Evolutionary conservation across 345 rosid species (phyloP).

Genomic region (Eucalyptus sp.): DNA sequence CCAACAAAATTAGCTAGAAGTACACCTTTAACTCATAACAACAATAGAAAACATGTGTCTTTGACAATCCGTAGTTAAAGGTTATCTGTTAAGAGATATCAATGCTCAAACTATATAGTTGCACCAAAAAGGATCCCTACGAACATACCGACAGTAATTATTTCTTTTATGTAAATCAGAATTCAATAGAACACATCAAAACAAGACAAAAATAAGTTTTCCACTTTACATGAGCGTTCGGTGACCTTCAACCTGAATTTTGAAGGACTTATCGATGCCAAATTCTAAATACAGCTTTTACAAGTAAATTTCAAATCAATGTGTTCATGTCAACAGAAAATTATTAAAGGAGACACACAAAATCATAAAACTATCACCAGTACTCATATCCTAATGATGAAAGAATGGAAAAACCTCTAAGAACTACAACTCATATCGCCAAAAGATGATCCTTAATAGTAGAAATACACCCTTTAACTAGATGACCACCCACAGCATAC

Average conservation of each 20-base stretch:
- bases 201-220: background rate
- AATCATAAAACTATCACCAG: background rate
- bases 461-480: background rate
- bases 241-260: background rate
- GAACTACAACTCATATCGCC: background rate
- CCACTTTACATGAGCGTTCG: background rate
- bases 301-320: background rate
- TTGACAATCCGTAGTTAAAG: background rate
- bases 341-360: background rate
- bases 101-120: background rate
- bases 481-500: background rate
- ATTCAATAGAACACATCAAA: background rate
- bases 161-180: background rate
- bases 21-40: background rate
- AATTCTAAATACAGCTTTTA: background rate
- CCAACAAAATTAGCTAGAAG: background rate
- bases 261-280: background rate
- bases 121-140: background rate
- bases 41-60: background rate
- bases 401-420: background rate
- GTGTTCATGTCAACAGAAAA: background rate
- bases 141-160: background rate
- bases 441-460: background rate
- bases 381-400: background rate
- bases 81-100: background rate